Base-by-base conservation (phyloP, 2,329 filamentous ascomycete genomes). In the Huntiella moniliformis region DNA sequence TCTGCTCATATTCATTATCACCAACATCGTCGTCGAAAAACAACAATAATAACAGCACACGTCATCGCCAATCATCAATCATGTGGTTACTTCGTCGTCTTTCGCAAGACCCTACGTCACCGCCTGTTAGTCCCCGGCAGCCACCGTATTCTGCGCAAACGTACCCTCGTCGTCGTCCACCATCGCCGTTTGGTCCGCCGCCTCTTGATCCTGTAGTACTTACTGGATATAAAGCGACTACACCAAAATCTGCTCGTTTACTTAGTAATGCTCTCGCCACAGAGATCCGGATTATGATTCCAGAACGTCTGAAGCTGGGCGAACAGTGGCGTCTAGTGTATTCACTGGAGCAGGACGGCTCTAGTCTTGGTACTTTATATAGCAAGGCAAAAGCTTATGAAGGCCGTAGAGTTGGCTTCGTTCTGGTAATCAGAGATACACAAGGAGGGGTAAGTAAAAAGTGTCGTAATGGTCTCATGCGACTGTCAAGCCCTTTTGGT, bases 271-370 rank as follows among this genome's bases (percentile, higher is more conserved):
- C 77, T 8, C 66, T 96, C 28, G 91, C 88, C 2, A 91, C 96
- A 63, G 91, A 96, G 65, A 94, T 96, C 48, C 73, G 91, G 41
- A 73, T 92, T 35, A 77, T 96, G 56, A 67, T 96, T 16, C 91
- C 91, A 1, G 77, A 92, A 53, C 72, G 91, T 42, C 64, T 96
- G 50, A 84, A 93, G 61, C 76, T 98, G 38, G 74, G 80, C 50
- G 87, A 95, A 54, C 75, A 80, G 51, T 98, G 91, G 91, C 71
- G 70, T 45, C 65, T 96, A 43, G 72, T 80, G 34, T 98, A 96
- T 63, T 92, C 84, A 53, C 67, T 98, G 33, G 87, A 94, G 56
- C 82, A 92, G 61, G 79, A 98, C 60, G 91, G 91, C 10, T 84
- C 87, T 44, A 91, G 84, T 52, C 63, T 98, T 33, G 72, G 73